Evolutionary conservation across 371 early-diverging fungal species (phyloP).

Genomic region (Sporodiniella umbellata): DNA sequence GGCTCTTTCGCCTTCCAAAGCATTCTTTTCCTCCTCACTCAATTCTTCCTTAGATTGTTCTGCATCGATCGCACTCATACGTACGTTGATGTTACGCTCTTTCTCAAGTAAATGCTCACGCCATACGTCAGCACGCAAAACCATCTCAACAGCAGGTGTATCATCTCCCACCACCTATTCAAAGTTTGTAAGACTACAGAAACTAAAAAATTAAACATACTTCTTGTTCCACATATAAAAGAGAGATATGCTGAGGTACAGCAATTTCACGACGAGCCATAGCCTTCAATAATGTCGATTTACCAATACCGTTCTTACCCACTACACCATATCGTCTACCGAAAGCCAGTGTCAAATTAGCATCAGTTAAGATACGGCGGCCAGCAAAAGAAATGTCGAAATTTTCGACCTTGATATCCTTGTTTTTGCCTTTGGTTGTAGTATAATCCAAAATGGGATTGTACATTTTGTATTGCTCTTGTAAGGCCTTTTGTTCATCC

Average conservation of each 20-base stretch:
- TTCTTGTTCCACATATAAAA: slow-evolving; percentile 98
- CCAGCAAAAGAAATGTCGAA: slow-evolving; percentile 96
- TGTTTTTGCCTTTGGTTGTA: slow-evolving; percentile 78
- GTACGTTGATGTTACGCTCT: slow-evolving; percentile 62
- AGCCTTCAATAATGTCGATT: slow-evolving; percentile 94
- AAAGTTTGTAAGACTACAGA: neutral
- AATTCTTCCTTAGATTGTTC: slow-evolving; percentile 28
- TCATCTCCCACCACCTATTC: slow-evolving; percentile 86
- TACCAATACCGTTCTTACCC: slow-evolving; percentile 98
- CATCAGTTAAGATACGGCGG: slow-evolving; percentile 88
- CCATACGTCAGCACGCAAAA: slow-evolving; percentile 93
- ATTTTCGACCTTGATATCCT: slow-evolving; percentile 94
- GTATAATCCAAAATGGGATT: slow-evolving; percentile 87
- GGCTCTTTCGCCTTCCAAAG: slow-evolving; percentile 65
- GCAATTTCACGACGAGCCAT: slow-evolving; percentile 89
- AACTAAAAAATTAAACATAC: slow-evolving; percentile 29
- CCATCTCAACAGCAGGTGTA: slow-evolving; percentile 82
- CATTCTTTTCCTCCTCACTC: slow-evolving; percentile 51
- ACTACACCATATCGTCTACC: slow-evolving; percentile 95
- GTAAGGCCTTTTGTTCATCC: slow-evolving; percentile 66
- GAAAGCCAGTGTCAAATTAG: slow-evolving; percentile 78
- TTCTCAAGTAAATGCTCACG: slow-evolving; percentile 87
- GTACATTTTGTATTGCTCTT: slow-evolving; percentile 66
- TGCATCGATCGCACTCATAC: slow-evolving; percentile 39
- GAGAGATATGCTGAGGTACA: slow-evolving; percentile 84